Conservation (phyloP, 2,329 filamentous ascomycete species). For the Fusarium transvaalense region DNA sequence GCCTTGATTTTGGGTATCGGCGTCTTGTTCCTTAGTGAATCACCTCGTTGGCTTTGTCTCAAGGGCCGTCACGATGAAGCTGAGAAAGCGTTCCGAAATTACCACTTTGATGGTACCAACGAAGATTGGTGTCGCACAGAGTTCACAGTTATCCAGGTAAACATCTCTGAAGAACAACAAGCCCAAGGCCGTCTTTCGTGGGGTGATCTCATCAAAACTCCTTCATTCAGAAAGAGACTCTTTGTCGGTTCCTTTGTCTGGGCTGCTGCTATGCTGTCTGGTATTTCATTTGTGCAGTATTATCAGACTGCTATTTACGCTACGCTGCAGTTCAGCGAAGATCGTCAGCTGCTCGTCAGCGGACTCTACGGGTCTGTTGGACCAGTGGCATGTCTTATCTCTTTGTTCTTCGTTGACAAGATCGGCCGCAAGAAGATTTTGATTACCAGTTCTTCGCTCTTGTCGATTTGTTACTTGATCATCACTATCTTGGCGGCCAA, state of each 20-base stretch:
- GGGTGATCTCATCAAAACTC: constrained; percentile 51
- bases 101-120: constrained; percentile 54
- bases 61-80: constrained; percentile 55
- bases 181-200: constrained; percentile 49
- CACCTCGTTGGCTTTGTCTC: constrained; percentile 54
- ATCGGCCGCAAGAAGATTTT: constrained; percentile 55
- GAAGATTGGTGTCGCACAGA: constrained; percentile 55
- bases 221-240: constrained; percentile 53
- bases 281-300: constrained; percentile 59
- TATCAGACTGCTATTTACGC: constrained; percentile 59
- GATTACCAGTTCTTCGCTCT: constrained; percentile 52
- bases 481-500: constrained; percentile 56
- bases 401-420: constrained; percentile 56
- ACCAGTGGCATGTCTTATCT: constrained; percentile 54
- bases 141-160: constrained; percentile 52
- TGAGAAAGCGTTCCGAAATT: constrained; percentile 51
- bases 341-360: constrained; percentile 55
- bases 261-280: constrained; percentile 58
- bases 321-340: constrained; percentile 54
- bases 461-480: constrained; percentile 55
- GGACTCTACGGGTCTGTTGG: constrained; percentile 56
- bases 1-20: constrained; percentile 52
- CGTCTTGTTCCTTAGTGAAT: constrained; percentile 54
- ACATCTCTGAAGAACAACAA: constrained; percentile 53
- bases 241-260: constrained; percentile 58